Conservation (phyloP, 1,284 basidiomycete genomes). For the Puccinia hordei region DNA sequence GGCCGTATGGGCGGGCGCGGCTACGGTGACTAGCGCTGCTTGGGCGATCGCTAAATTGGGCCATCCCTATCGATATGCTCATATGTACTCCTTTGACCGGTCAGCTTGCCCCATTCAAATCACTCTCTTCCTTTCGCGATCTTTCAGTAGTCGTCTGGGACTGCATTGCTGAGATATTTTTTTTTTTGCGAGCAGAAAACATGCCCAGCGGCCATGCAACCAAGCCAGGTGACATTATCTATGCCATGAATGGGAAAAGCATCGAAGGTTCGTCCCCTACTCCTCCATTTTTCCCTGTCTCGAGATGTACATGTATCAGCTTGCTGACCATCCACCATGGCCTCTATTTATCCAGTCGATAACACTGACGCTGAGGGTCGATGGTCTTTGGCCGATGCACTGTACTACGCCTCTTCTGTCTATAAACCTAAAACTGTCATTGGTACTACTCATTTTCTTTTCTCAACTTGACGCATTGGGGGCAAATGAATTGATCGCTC, state of each 20-base stretch:
- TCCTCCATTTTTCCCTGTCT: slow-evolving; percentile 65
- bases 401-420: slow-evolving; percentile 77
- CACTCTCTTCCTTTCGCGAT: not conserved
- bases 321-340: not conserved
- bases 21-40: slow-evolving; percentile 72
- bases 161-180: not conserved
- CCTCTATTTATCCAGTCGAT: slow-evolving; percentile 26
- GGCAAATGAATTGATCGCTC: not conserved
- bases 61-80: slow-evolving; percentile 64
- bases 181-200: slow-evolving; percentile 83
- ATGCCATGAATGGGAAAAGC: slow-evolving; percentile 81
- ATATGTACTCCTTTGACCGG: slow-evolving; percentile 46
- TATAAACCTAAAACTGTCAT: slow-evolving; percentile 80
- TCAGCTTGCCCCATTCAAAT: not conserved
- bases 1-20: slow-evolving; percentile 84
- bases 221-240: slow-evolving; percentile 72
- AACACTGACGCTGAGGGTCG: slow-evolving; percentile 75
- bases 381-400: slow-evolving; percentile 72
- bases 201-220: slow-evolving; percentile 78
- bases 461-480: not conserved
- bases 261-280: slow-evolving; percentile 70
- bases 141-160: not conserved
- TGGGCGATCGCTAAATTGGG: slow-evolving; percentile 78
- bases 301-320: not conserved
- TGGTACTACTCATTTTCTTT: slow-evolving; percentile 63